These are phyloP conservation scores for Yamagishiella unicocca DNA, from an alignment of 139 green algal species.

Conservation along the genomic window DNA sequence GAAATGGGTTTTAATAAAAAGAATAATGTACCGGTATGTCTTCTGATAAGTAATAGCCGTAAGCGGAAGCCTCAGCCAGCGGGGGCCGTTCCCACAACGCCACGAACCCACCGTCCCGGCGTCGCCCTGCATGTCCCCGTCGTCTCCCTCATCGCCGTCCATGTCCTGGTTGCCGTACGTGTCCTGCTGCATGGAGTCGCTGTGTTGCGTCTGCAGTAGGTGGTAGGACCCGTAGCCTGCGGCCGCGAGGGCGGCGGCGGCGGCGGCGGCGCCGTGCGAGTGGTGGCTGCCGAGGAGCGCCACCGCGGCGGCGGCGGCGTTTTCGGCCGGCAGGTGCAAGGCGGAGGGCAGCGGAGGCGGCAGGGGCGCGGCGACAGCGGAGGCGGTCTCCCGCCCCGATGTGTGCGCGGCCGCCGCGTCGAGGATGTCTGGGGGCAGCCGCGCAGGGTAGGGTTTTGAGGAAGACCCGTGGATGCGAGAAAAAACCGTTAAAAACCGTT, in stretches of 20 bases:
- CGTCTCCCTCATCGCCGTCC: constrained; percentile 24
- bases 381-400: not conserved
- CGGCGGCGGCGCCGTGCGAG: not conserved
- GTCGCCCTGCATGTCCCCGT: not conserved
- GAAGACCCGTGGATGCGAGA: no score
- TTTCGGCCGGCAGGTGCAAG: not conserved
- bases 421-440: not conserved
- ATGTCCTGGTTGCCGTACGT: not conserved
- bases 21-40: no score
- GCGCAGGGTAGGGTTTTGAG: not conserved
- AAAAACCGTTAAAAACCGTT: no score
- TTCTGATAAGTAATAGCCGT: no score
- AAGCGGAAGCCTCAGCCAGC: no score
- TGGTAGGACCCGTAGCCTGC: constrained; percentile 1
- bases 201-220: not conserved
- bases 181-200: not conserved
- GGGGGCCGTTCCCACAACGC: no score
- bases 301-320: not conserved
- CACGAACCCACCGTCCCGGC: not conserved
- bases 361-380: not conserved
- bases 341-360: not conserved
- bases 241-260: constrained; percentile 7
- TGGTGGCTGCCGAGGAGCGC: not conserved
- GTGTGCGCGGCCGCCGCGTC: constrained; percentile 15
- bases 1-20: no score